These are phyloP conservation scores for Arthrinium puccinioides DNA, from an alignment of 2,329 filamentous ascomycete genomes.

Conservation along the genomic window DNA sequence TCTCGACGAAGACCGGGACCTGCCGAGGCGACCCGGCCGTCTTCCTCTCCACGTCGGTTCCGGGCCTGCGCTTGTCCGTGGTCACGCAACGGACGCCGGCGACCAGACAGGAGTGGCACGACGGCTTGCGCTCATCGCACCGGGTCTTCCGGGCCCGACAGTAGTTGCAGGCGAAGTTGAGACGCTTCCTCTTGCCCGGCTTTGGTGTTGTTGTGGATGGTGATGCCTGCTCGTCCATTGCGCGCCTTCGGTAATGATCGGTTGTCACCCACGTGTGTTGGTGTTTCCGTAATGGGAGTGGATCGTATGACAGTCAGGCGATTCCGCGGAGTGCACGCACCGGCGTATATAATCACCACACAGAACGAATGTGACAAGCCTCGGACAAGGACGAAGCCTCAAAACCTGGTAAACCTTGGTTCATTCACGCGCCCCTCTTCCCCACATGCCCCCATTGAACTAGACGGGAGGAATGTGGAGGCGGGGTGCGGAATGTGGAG, in stretches of 20 bases:
- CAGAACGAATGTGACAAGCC: background rate
- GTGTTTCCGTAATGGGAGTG: background rate
- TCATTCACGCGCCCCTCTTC: background rate
- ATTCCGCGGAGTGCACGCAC: too few relatives aligned
- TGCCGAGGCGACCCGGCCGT: background rate
- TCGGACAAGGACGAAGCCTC: too few relatives aligned
- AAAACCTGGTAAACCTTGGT: too few relatives aligned
- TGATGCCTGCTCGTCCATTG: too few relatives aligned
- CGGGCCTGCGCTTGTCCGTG: conserved; percentile 7
- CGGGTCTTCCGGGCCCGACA: conserved; percentile 6
- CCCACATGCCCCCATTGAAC: background rate
- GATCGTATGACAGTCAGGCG: background rate
- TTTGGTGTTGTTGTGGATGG: background rate
- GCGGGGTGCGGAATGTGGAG: conserved; percentile 1
- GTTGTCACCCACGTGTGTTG: too few relatives aligned
- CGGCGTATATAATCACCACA: background rate
- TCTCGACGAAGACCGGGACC: background rate
- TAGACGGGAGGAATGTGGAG: background rate
- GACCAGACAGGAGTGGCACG: conserved; percentile 6
- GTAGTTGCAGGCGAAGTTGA: conserved; percentile 9
- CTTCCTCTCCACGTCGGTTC: conserved; percentile 3
- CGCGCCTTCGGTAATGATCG: too few relatives aligned
- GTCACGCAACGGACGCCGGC: conserved; percentile 7
- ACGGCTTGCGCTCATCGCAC: conserved; percentile 7
- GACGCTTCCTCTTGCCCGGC: conserved; percentile 3